These are phyloP conservation scores for Phyllachora maydis DNA, from an alignment of 2,329 filamentous ascomycete genomes.

Conservation along the genomic window DNA sequence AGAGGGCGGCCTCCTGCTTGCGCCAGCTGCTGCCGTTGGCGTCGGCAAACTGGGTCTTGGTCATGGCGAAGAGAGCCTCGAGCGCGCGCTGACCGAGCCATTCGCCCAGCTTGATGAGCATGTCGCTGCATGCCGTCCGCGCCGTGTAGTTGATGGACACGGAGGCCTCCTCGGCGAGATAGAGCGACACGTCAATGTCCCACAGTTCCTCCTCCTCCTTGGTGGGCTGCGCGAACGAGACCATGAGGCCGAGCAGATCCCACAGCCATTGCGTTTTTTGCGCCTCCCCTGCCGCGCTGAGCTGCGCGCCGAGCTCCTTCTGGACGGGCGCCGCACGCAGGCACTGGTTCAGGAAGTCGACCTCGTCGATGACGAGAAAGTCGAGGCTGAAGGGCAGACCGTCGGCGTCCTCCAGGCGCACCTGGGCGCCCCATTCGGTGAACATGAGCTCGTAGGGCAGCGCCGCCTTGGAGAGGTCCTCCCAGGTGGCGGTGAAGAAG, in stretches of 20 bases:
- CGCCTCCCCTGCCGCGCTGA: slow-evolving; percentile 37
- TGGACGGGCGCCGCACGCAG: slow-evolving; percentile 76
- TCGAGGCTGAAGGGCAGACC: slow-evolving; percentile 87
- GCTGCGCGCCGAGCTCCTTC: slow-evolving; percentile 66
- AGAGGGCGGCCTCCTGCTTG: slow-evolving; percentile 62
- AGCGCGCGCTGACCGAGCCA: slow-evolving; percentile 63
- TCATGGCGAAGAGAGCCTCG: slow-evolving; percentile 60
- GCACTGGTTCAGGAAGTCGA: slow-evolving; percentile 87
- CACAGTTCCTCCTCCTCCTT: slow-evolving; percentile 86
- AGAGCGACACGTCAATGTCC: slow-evolving; percentile 93
- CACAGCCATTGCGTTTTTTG: slow-evolving; percentile 60
- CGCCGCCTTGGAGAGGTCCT: slow-evolving; percentile 59
- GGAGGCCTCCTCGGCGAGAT: slow-evolving; percentile 84
- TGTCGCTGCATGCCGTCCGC: slow-evolving; percentile 75
- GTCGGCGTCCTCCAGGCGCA: slow-evolving; percentile 75
- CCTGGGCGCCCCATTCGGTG: slow-evolving; percentile 68
- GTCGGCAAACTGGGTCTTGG: slow-evolving; percentile 53
- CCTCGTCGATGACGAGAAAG: slow-evolving; percentile 78
- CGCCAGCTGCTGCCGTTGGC: slow-evolving; percentile 30
- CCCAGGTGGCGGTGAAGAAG: slow-evolving; percentile 78
- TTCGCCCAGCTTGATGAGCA: slow-evolving; percentile 82
- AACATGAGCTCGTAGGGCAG: slow-evolving; percentile 63
- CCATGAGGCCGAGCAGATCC: slow-evolving; percentile 69
- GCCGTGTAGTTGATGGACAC: slow-evolving; percentile 94
- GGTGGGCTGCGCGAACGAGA: slow-evolving; percentile 75